phyloP scores from a whole-genome alignment of 306 rosid genomes.

The Quercus bicolor region DNA sequence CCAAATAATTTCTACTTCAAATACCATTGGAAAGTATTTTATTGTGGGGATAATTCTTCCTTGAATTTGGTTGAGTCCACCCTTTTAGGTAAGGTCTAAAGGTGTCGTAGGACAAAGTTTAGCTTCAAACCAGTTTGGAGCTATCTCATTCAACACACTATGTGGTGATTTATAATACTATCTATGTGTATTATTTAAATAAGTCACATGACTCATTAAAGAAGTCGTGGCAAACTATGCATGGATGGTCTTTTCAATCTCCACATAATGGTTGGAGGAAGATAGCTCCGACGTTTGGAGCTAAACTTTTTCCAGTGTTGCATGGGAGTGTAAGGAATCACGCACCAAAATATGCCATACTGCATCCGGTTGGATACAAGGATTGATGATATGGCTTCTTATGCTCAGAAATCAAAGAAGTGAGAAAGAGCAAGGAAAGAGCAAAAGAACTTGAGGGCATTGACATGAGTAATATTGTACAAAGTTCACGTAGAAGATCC shows the following conservation, averaged over 20 bases:
- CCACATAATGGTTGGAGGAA: too few species aligned
- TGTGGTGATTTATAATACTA: too few species aligned
- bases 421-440: slow-evolving; percentile 74
- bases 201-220: too few species aligned
- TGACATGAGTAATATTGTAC: slow-evolving; percentile 82
- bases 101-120: too few species aligned
- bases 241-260: too few species aligned
- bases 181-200: too few species aligned
- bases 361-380: background rate
- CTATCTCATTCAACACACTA: too few species aligned
- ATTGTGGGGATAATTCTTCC: background rate
- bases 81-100: slow-evolving; percentile 1
- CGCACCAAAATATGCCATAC: background rate
- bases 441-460: slow-evolving; percentile 98
- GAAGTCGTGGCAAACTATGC: too few species aligned
- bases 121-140: too few species aligned
- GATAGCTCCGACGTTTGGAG: too few species aligned
- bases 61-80: background rate
- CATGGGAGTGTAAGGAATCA: slow-evolving; percentile 5
- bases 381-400: slow-evolving; percentile 13
- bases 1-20: background rate
- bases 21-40: background rate
- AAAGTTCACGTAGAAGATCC: slow-evolving; percentile 85
- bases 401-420: slow-evolving; percentile 76
- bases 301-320: background rate